Conservation (phyloP, 2,329 filamentous ascomycete species). For the Cladosporium sp. region DNA sequence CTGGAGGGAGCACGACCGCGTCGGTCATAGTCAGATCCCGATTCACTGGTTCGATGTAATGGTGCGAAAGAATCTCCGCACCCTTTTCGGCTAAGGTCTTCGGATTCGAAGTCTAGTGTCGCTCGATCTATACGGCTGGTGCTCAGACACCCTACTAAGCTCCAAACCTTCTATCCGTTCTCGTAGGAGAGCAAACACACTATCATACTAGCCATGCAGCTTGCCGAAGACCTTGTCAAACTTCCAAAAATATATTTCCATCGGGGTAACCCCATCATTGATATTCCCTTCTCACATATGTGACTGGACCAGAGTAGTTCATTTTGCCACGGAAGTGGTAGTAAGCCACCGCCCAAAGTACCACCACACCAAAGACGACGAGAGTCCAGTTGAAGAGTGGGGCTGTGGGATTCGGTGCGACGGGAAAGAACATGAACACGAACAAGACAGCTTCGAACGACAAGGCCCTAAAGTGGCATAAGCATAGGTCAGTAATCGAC, state of each 20-base stretch:
- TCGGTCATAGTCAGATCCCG: not conserved
- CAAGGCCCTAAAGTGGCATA: constrained; percentile 16
- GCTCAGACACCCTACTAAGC: too few relatives aligned
- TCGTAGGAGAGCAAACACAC: too few relatives aligned
- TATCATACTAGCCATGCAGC: too few relatives aligned
- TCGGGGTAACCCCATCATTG: not conserved
- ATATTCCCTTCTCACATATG: not conserved
- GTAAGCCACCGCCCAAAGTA: constrained; percentile 3
- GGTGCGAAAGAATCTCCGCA: constrained; percentile 3
- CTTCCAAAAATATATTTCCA: not conserved
- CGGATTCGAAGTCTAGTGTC: too few relatives aligned
- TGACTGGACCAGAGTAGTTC: constrained; percentile 4
- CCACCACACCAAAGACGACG: constrained; percentile 17
- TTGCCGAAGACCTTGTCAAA: too few relatives aligned
- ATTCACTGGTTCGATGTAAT: constrained; percentile 6
- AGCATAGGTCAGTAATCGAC: constrained; percentile 15
- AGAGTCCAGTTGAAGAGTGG: constrained; percentile 28
- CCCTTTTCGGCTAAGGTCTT: not conserved
- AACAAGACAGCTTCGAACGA: constrained; percentile 15
- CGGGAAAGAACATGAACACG: constrained; percentile 24
- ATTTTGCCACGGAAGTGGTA: constrained; percentile 6
- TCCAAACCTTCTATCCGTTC: too few relatives aligned
- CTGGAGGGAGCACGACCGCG: constrained; percentile 5
- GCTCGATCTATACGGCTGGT: too few relatives aligned
- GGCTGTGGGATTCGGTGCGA: constrained; percentile 21